These are phyloP conservation scores for Cadophora malorum DNA, from an alignment of 2,329 filamentous ascomycete species.

Conservation along the genomic window DNA sequence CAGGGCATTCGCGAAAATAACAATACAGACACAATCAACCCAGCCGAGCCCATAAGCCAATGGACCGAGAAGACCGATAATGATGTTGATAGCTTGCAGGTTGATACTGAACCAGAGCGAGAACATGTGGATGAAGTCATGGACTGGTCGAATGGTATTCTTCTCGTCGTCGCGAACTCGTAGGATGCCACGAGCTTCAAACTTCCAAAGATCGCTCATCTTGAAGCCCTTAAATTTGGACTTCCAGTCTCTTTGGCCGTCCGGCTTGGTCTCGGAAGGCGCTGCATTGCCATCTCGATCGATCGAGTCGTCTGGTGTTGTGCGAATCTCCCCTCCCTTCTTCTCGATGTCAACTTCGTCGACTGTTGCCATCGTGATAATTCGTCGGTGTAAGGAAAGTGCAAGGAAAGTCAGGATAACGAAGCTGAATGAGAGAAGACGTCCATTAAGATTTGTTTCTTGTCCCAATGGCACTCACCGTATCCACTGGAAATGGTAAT, in stretches of 20 bases:
- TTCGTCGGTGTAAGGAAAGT: neutral
- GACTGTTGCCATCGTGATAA: neutral
- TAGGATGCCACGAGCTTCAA: slow-evolving; percentile 63
- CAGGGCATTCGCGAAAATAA: slow-evolving; percentile 60
- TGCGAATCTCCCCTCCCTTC: neutral
- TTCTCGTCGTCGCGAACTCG: slow-evolving; percentile 60
- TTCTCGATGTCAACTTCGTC: neutral
- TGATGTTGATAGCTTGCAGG: slow-evolving; percentile 65
- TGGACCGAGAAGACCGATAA: slow-evolving; percentile 65
- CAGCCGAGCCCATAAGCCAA: slow-evolving; percentile 63
- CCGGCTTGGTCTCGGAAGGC: neutral
- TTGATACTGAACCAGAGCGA: slow-evolving; percentile 68
- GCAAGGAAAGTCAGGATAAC: neutral
- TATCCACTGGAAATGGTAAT: neutral
- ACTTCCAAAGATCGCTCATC: slow-evolving; percentile 24
- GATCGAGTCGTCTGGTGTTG: neutral
- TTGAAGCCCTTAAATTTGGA: slow-evolving; percentile 22
- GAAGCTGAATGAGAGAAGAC: neutral
- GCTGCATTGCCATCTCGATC: neutral
- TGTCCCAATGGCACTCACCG: neutral
- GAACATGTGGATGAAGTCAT: slow-evolving; percentile 59
- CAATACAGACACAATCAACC: slow-evolving; percentile 58
- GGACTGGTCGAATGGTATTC: slow-evolving; percentile 55
- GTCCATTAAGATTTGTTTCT: neutral
- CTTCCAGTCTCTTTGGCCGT: slow-evolving; percentile 5